These are phyloP conservation scores for Blastomyces parvus DNA, from an alignment of 2,329 filamentous ascomycete genomes.

Conservation along the genomic window DNA sequence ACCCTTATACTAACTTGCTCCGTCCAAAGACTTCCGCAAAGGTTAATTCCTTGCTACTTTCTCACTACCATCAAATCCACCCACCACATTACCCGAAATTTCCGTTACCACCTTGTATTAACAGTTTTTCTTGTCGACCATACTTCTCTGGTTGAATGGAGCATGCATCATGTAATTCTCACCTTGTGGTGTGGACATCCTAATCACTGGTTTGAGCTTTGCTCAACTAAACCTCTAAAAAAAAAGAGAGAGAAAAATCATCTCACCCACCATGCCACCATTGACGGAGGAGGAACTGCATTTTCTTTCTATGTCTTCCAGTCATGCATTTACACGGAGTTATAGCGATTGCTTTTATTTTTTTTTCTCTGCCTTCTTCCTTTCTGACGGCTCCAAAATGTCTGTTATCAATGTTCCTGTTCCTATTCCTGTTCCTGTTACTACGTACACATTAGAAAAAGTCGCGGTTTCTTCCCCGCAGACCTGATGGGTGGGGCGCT, in stretches of 20 bases:
- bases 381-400: slow-evolving; percentile 1
- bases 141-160: background rate
- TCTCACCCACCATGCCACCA: background rate
- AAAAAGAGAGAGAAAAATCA: background rate
- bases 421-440: background rate
- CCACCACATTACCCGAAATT: slow-evolving; percentile 9
- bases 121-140: slow-evolving; percentile 18
- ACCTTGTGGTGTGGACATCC: background rate
- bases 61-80: background rate
- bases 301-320: slow-evolving; percentile 23
- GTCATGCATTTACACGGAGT: slow-evolving; percentile 38
- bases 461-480: slow-evolving; percentile 4
- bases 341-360: slow-evolving; percentile 29
- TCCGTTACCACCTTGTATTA: slow-evolving; percentile 21
- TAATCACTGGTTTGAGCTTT: background rate
- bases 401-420: background rate
- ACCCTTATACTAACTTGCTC: slow-evolving; percentile 18
- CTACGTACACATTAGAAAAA: slow-evolving; percentile 8
- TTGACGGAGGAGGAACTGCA: slow-evolving; percentile 5
- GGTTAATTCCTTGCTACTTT: slow-evolving; percentile 33
- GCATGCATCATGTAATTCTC: background rate
- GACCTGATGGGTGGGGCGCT: slow-evolving; percentile 8
- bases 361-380: background rate
- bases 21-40: slow-evolving; percentile 51
- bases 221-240: background rate